A percentile compares a stretch with the other conserved stretches of the same genome.
Conservation (phyloP, 495 filamentous ascomycete genomes). For the Cercophora scortea region DNA sequence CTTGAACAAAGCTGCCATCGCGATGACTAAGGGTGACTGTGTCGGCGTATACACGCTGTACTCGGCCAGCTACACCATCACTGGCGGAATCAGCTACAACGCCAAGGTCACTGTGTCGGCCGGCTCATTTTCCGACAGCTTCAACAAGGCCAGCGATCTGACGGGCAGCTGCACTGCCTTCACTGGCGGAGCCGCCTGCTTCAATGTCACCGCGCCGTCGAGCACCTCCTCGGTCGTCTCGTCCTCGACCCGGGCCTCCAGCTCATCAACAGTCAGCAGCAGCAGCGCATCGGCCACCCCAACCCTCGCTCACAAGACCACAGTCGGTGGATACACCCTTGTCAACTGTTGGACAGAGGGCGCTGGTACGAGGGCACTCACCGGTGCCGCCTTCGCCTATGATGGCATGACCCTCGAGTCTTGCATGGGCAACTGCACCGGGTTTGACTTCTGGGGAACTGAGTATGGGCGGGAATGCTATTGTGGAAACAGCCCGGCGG, state of each 20-base stretch:
- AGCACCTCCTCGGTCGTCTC: constrained; percentile 17
- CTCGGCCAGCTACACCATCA: constrained; percentile 36
- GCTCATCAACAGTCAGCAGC: constrained; percentile 7
- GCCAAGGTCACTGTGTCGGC: constrained; percentile 41
- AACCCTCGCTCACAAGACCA: constrained; percentile 23
- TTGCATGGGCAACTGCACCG: constrained; percentile 39
- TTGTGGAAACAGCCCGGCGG: constrained; percentile 39
- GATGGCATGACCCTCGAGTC: constrained; percentile 43
- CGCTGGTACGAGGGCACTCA: constrained; percentile 30
- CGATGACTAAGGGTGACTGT: constrained; percentile 42
- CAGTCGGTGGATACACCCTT: constrained; percentile 33
- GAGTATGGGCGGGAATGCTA: constrained; percentile 47
- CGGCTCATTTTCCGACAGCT: constrained; percentile 31
- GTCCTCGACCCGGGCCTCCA: constrained; percentile 10
- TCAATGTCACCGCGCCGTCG: constrained; percentile 13
- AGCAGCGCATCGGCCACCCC: constrained; percentile 19
- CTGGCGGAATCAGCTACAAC: constrained; percentile 37
- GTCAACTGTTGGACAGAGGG: constrained; percentile 42
- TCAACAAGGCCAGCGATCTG: constrained; percentile 32
- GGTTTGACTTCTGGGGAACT: constrained; percentile 37
- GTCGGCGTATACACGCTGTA: constrained; percentile 48
- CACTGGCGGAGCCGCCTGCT: constrained; percentile 16
- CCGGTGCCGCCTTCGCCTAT: constrained; percentile 29
- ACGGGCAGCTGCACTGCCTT: constrained; percentile 32
- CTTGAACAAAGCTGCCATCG: constrained; percentile 30